Conservation (phyloP, 345 rosid genomes). For the Brassica nigra region DNA sequence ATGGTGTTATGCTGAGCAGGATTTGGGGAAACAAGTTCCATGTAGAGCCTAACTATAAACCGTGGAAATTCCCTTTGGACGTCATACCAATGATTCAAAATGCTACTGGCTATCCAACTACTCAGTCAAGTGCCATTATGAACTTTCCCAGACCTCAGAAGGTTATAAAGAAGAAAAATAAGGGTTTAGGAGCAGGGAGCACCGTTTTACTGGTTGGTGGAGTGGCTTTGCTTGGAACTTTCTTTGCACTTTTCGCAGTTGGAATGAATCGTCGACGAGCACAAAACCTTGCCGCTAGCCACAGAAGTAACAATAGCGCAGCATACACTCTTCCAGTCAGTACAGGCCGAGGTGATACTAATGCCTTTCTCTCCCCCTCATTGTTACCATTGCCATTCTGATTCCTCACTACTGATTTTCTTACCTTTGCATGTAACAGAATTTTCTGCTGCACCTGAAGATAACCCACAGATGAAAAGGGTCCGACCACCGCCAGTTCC, state of each 20-base stretch:
- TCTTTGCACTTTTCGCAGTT: slow-evolving; percentile 57
- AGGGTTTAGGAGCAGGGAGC: slow-evolving; percentile 56
- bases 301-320: slow-evolving; percentile 45
- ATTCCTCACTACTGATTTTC: slow-evolving; percentile 18
- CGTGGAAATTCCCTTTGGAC: slow-evolving; percentile 77
- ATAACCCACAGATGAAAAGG: slow-evolving; percentile 51
- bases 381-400: slow-evolving; percentile 16
- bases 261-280: slow-evolving; percentile 43
- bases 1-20: slow-evolving; percentile 50
- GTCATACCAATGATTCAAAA: slow-evolving; percentile 49
- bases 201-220: slow-evolving; percentile 63
- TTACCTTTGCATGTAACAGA: slow-evolving; percentile 38
- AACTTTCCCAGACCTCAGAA: slow-evolving; percentile 49
- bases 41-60: slow-evolving; percentile 52
- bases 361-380: slow-evolving; percentile 25
- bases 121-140: slow-evolving; percentile 75
- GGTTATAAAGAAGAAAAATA: slow-evolving; percentile 49
- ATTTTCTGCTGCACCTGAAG: slow-evolving; percentile 46
- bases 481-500: slow-evolving; percentile 44
- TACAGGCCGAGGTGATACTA: slow-evolving; percentile 52
- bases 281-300: slow-evolving; percentile 39
- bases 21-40: slow-evolving; percentile 79
- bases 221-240: slow-evolving; percentile 54
- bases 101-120: slow-evolving; percentile 59
- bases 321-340: slow-evolving; percentile 51